These are phyloP conservation scores for Didymosphaeria variabile DNA, from an alignment of 2,329 filamentous ascomycete genomes.

Conservation along the genomic window DNA sequence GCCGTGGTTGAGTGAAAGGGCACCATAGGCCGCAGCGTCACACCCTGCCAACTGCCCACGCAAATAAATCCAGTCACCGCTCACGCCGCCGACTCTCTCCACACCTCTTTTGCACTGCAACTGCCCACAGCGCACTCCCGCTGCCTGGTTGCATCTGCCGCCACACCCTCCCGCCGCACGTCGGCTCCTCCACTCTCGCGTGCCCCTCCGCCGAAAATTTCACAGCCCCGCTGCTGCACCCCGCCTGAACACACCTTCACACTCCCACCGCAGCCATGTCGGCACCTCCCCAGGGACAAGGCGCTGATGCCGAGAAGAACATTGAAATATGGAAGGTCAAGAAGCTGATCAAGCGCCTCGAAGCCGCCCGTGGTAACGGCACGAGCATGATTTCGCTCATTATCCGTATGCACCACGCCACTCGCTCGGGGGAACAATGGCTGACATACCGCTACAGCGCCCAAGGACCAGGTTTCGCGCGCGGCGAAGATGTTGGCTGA, in stretches of 20 bases:
- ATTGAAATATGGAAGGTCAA: constrained; percentile 97
- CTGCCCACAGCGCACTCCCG: constrained; percentile 16
- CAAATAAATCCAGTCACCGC: constrained; percentile 23
- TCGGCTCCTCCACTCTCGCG: constrained; percentile 19
- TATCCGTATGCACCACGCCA: constrained; percentile 74
- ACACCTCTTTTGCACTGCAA: constrained; percentile 12
- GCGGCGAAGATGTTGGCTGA: constrained; percentile 99
- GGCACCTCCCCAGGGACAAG: constrained; percentile 59
- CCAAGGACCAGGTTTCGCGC: constrained; percentile 97
- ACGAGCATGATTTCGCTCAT: constrained; percentile 99
- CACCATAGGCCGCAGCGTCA: constrained; percentile 13
- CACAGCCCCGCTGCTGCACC: constrained; percentile 19
- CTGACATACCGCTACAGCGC: constrained; percentile 66
- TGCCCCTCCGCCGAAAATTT: constrained; percentile 28
- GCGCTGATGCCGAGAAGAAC: constrained; percentile 98
- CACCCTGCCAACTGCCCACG: constrained; percentile 13
- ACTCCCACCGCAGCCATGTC: constrained; percentile 23
- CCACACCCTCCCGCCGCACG: constrained; percentile 24
- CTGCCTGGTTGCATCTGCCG: constrained; percentile 21
- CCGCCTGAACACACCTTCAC: constrained; percentile 17
- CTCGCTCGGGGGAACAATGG: background rate
- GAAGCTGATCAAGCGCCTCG: constrained; percentile 98
- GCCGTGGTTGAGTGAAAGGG: background rate
- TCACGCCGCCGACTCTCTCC: background rate
- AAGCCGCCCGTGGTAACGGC: constrained; percentile 96